phyloP scores from a whole-genome alignment of 2,329 filamentous ascomycete genomes.

The Helminthosporium solani region DNA sequence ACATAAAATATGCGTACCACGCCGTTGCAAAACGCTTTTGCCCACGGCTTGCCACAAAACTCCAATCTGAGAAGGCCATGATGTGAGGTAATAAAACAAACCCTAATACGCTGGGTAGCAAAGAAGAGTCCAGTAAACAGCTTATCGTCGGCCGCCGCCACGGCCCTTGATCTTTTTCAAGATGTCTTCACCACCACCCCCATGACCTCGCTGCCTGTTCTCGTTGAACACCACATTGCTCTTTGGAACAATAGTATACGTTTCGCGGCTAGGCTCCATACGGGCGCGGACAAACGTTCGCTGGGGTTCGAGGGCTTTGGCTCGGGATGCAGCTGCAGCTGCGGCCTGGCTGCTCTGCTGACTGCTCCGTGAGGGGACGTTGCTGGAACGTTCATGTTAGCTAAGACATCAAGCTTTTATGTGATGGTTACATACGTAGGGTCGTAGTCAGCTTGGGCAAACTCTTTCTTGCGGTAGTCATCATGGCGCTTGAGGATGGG shows the following conservation, averaged over 20 bases:
- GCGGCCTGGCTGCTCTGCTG: constrained; percentile 39
- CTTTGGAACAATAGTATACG: constrained; percentile 64
- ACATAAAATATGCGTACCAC: neutral
- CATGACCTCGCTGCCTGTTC: constrained; percentile 23
- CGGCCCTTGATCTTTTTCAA: constrained; percentile 32
- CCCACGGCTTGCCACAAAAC: neutral
- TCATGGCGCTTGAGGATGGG: constrained; percentile 92
- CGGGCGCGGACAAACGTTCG: constrained; percentile 59
- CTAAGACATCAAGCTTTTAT: constrained; percentile 1
- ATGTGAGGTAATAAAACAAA: neutral
- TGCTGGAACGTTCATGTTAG: constrained; percentile 27
- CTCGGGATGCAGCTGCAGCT: constrained; percentile 40
- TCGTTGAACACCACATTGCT: constrained; percentile 49
- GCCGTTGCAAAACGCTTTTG: neutral
- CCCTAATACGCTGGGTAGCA: neutral
- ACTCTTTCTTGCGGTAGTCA: constrained; percentile 88
- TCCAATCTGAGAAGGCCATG: neutral
- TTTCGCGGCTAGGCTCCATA: constrained; percentile 59
- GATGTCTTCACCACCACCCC: constrained; percentile 32
- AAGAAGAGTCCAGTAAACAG: neutral
- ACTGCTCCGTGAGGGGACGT: constrained; percentile 25
- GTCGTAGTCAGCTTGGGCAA: constrained; percentile 60
- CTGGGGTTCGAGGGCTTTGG: constrained; percentile 54
- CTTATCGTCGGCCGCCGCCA: constrained; percentile 18
- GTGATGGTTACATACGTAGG: constrained; percentile 47